A percentile compares a stretch with the other conserved stretches of the same genome.
Conservation (phyloP, 257 asterid genomes). For the Solanum okadae region DNA sequence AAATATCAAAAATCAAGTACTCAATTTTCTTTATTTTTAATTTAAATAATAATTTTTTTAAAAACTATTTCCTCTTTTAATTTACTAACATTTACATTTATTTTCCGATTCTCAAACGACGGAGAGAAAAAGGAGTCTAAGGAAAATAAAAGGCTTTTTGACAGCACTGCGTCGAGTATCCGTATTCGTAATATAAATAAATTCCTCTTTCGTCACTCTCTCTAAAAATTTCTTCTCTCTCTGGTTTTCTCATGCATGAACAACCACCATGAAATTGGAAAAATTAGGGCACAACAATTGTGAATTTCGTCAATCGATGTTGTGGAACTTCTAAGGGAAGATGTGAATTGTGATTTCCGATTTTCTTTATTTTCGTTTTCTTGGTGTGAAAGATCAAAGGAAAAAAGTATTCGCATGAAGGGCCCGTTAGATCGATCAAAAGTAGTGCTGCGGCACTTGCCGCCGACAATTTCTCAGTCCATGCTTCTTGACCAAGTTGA, state of each 20-base stretch:
- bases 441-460: slow-evolving; percentile 99
- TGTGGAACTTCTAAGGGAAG: slow-evolving; percentile 11
- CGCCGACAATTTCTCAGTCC: slow-evolving; percentile 91
- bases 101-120: background rate
- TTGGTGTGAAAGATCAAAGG: slow-evolving; percentile 31
- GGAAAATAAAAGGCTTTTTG: background rate
- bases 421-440: slow-evolving; percentile 90
- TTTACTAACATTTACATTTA: too few relatives aligned
- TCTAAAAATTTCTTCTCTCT: slow-evolving; percentile 8
- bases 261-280: slow-evolving; percentile 20
- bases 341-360: slow-evolving; percentile 54
- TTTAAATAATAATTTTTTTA: too few relatives aligned
- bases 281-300: slow-evolving; percentile 36
- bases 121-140: background rate
- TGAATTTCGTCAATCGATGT: slow-evolving; percentile 1
- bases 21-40: too few relatives aligned
- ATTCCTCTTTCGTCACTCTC: slow-evolving; percentile 19
- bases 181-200: background rate
- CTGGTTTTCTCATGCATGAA: slow-evolving; percentile 40
- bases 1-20: background rate
- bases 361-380: slow-evolving; percentile 1
- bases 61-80: too few relatives aligned
- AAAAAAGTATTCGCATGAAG: slow-evolving; percentile 51
- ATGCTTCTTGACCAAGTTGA: slow-evolving; percentile 78
- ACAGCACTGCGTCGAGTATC: slow-evolving; percentile 2